phyloP scores from a whole-genome alignment of 106 monocot genomes.

The Dendrobium nobile region DNA sequence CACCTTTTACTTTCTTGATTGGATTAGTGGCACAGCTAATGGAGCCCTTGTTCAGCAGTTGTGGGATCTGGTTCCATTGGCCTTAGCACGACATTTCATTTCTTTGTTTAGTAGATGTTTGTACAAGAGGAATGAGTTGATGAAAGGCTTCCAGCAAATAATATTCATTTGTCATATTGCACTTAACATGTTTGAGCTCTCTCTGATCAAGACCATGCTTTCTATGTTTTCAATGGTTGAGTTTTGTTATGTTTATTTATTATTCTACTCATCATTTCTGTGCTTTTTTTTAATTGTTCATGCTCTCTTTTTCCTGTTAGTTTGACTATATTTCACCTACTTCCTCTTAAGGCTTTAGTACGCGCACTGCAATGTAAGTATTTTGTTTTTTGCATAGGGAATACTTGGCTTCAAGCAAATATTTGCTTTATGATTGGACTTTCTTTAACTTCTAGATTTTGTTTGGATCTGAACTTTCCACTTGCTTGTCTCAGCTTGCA shows the following conservation, averaged over 20 bases:
- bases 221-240: not conserved
- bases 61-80: no score
- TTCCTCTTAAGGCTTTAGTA: not conserved
- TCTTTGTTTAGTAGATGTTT: no score
- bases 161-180: not conserved
- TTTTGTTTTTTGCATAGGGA: not conserved
- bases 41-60: no score
- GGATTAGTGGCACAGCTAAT: no score
- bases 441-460: not conserved
- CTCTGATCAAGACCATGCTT: not conserved
- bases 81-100: no score
- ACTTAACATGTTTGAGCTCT: not conserved
- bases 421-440: not conserved
- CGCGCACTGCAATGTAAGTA: not conserved
- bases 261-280: not conserved
- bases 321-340: not conserved
- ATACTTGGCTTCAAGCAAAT: not conserved
- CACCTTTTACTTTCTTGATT: no score
- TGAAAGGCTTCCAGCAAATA: not conserved
- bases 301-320: not conserved
- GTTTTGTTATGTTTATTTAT: not conserved
- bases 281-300: not conserved
- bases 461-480: not conserved
- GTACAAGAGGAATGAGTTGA: no score
- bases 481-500: not conserved